Conservation (phyloP, 139 green algal species). For the Nannochloris sp. region DNA sequence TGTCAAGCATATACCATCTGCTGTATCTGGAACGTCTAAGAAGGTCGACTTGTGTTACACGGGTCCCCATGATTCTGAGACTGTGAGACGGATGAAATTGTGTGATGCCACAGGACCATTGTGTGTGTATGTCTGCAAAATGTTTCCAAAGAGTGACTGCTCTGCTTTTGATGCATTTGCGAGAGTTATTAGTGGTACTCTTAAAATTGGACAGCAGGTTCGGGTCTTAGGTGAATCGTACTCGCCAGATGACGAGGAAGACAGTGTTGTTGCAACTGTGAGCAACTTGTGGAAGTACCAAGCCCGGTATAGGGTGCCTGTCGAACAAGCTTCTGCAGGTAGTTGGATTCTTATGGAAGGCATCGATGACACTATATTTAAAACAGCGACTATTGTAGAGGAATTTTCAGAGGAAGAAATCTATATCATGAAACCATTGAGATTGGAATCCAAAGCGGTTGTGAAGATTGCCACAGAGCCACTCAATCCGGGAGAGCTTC, state of each 20-base stretch:
- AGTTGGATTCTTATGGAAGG: slow-evolving; percentile 75
- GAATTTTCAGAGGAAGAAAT: slow-evolving; percentile 58
- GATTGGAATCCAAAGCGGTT: slow-evolving; percentile 55
- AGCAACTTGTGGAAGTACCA: slow-evolving; percentile 62
- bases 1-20: slow-evolving; percentile 70
- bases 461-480: slow-evolving; percentile 95
- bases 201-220: slow-evolving; percentile 72
- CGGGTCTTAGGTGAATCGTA: slow-evolving; percentile 73
- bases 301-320: slow-evolving; percentile 76
- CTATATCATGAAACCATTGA: slow-evolving; percentile 75
- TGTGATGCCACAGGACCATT: slow-evolving; percentile 81
- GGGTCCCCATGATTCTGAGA: slow-evolving; percentile 50
- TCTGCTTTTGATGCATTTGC: slow-evolving; percentile 85
- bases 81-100: slow-evolving; percentile 56
- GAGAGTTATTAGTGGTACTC: slow-evolving; percentile 80
- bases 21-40: slow-evolving; percentile 43
- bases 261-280: slow-evolving; percentile 64
- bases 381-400: slow-evolving; percentile 84
- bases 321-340: slow-evolving; percentile 61
- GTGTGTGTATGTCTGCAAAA: slow-evolving; percentile 87
- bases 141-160: slow-evolving; percentile 77
- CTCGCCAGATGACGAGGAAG: slow-evolving; percentile 97
- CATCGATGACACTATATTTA: slow-evolving; percentile 73
- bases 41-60: slow-evolving; percentile 77
- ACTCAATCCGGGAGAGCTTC: slow-evolving; percentile 91